A percentile compares a stretch with the other conserved stretches of the same genome.
Conservation (phyloP, 495 filamentous ascomycete species). For the Zalerion maritima region DNA sequence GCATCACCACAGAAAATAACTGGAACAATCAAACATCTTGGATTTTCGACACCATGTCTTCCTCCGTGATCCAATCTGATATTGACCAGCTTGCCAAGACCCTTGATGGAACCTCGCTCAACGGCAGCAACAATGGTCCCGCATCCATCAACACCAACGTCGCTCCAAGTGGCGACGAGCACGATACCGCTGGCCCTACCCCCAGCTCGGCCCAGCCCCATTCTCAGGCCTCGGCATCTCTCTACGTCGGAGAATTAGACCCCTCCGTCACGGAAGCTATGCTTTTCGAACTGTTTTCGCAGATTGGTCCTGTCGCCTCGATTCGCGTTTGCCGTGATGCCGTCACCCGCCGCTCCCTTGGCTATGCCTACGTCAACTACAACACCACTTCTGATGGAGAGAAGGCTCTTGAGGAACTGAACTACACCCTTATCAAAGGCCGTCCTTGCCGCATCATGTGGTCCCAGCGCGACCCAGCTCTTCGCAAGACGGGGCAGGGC, state of each 20-base stretch:
- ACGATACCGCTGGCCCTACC: constrained; percentile 46
- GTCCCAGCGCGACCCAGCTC: constrained; percentile 97
- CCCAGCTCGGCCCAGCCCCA: constrained; percentile 58
- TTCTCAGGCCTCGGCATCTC: constrained; percentile 82
- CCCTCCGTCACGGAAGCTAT: constrained; percentile 96
- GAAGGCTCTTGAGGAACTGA: constrained; percentile 95
- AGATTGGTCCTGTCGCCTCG: constrained; percentile 96
- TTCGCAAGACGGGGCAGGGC: constrained; percentile 98
- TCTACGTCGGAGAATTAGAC: constrained; percentile 98
- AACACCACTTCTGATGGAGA: constrained; percentile 94
- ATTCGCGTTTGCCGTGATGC: constrained; percentile 99
- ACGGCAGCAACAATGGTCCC: constrained; percentile 43
- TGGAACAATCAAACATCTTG: background rate
- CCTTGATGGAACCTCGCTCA: constrained; percentile 43
- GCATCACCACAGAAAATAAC: background rate
- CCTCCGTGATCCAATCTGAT: constrained; percentile 44
- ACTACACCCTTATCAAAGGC: constrained; percentile 99
- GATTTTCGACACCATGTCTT: constrained; percentile 42
- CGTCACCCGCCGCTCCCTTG: constrained; percentile 94
- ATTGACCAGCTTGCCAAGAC: constrained; percentile 57
- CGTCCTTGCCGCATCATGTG: constrained; percentile 99
- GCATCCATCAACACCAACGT: constrained; percentile 54
- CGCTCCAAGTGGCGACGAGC: constrained; percentile 30
- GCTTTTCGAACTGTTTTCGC: constrained; percentile 99
- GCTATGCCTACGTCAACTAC: constrained; percentile 99